Conservation (phyloP, 2,329 filamentous ascomycete genomes). For the Periglandula ipomoeae region DNA sequence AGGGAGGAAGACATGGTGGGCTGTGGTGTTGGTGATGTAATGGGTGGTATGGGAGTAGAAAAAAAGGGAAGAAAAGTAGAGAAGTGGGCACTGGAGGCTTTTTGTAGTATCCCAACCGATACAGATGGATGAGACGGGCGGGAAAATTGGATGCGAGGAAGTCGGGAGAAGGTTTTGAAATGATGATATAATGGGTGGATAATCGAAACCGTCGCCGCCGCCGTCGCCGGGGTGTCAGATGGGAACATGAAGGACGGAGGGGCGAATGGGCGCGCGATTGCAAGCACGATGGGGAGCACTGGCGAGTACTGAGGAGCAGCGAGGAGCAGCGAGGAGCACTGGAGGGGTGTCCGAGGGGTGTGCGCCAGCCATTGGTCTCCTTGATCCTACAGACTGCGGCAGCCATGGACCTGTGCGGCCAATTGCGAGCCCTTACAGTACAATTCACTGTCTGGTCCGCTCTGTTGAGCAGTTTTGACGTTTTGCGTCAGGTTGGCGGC, state of each 20-base stretch:
- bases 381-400: too few species aligned
- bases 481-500: too few species aligned
- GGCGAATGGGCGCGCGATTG: too few species aligned
- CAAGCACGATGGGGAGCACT: too few species aligned
- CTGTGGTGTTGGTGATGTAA: background rate
- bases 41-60: background rate
- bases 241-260: background rate
- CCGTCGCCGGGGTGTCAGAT: background rate
- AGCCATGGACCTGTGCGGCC: too few species aligned
- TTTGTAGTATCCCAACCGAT: background rate
- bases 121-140: background rate
- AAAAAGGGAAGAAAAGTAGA: background rate
- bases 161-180: background rate
- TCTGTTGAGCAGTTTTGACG: too few species aligned
- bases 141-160: background rate
- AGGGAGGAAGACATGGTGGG: constrained; percentile 72
- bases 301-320: too few species aligned
- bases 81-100: background rate
- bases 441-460: too few species aligned
- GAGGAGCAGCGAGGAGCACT: too few species aligned
- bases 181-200: constrained; percentile 3
- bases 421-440: too few species aligned
- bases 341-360: too few species aligned
- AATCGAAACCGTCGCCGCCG: background rate
- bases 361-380: too few species aligned